Conservation (phyloP, 2,329 filamentous ascomycete species). For the Lecanicillium sp. region DNA sequence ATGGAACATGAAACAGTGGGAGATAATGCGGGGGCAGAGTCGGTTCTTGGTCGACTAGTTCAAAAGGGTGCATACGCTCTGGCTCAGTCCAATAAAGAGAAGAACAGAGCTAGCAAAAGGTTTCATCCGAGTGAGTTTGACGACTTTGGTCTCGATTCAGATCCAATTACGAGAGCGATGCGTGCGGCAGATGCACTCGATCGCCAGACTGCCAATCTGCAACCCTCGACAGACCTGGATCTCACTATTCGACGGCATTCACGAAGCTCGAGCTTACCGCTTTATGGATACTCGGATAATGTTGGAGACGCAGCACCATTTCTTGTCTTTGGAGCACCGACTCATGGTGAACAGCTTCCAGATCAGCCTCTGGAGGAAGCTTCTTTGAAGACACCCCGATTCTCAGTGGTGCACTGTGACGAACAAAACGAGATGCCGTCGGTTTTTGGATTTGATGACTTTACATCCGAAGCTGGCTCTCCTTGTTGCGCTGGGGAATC, state of each 20-base stretch:
- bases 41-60: conserved; percentile 41
- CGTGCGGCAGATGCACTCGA: conserved; percentile 50
- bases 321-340: conserved; percentile 35
- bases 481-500: not conserved
- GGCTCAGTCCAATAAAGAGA: conserved; percentile 15
- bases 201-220: conserved; percentile 44
- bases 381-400: not conserved
- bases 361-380: not conserved
- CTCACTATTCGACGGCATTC: conserved; percentile 30
- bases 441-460: conserved; percentile 6
- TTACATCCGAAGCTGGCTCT: not conserved
- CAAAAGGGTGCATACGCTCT: conserved; percentile 38
- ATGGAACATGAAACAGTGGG: conserved; percentile 43
- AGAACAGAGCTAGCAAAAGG: not conserved
- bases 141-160: conserved; percentile 13
- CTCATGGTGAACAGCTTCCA: not conserved
- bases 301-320: conserved; percentile 37
- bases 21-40: conserved; percentile 39
- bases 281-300: conserved; percentile 35
- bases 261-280: conserved; percentile 41
- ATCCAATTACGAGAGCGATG: conserved; percentile 48
- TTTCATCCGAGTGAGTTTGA: conserved; percentile 3
- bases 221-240: conserved; percentile 40
- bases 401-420: conserved; percentile 5
- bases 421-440: conserved; percentile 1